A percentile compares a stretch with the other conserved stretches of the same genome.
These are phyloP conservation scores for Xylaria venustula DNA, from an alignment of 495 filamentous ascomycete species.

Conservation along the genomic window DNA sequence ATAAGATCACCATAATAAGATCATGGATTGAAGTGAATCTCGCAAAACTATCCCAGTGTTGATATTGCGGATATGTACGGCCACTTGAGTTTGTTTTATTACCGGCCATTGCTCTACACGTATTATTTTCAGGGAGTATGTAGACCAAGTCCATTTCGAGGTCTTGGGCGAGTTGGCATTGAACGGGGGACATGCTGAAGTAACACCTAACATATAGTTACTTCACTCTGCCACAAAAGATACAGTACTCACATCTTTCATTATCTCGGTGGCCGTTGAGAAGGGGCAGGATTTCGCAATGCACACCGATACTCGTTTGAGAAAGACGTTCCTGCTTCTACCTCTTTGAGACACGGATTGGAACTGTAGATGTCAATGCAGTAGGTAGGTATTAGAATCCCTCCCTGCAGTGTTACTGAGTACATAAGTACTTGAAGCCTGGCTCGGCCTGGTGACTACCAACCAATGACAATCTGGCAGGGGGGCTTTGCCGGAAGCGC, in stretches of 20 bases:
- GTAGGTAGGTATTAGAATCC: neutral
- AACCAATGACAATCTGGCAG: slow-evolving; percentile 1
- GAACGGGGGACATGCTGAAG: too few relatives aligned
- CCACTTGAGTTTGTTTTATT: too few relatives aligned
- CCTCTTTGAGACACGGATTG: neutral
- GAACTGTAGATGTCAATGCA: neutral
- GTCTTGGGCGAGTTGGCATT: too few relatives aligned
- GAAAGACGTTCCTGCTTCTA: neutral
- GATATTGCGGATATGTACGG: too few relatives aligned
- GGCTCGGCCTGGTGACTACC: neutral
- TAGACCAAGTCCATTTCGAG: too few relatives aligned
- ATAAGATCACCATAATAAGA: neutral
- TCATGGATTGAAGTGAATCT: too few relatives aligned
- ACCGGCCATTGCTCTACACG: too few relatives aligned
- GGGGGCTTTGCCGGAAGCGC: slow-evolving; percentile 14
- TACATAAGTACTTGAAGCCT: slow-evolving; percentile 6
- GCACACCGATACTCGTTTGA: neutral
- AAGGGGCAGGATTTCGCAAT: neutral
- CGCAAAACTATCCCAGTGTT: too few relatives aligned
- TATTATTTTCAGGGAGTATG: too few relatives aligned
- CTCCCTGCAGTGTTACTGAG: slow-evolving; percentile 5
- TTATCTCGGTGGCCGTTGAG: neutral
- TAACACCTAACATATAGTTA: too few relatives aligned
- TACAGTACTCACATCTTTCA: neutral
- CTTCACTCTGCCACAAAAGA: neutral